phyloP scores from a whole-genome alignment of 108 stramenopile species.

The Chaetoceros tenuissimus region DNA sequence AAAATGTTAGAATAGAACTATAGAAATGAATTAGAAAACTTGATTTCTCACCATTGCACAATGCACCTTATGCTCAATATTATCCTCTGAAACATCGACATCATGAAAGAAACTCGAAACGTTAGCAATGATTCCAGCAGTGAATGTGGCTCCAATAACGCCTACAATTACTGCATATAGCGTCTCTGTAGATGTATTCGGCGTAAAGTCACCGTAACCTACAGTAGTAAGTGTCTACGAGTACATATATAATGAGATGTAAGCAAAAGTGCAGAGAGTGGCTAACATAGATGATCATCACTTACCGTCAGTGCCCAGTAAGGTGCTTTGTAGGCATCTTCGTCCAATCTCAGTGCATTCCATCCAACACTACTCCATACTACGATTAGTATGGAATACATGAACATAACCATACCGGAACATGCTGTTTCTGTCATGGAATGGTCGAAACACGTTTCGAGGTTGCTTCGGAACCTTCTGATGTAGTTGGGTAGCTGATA shows the following conservation, averaged over 20 bases:
- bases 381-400: conserved; percentile 26
- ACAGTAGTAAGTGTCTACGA: conserved; percentile 57
- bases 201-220: conserved; percentile 59
- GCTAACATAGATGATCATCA: too few relatives aligned
- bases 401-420: conserved; percentile 23
- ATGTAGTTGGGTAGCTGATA: conserved; percentile 14
- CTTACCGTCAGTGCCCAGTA: conserved; percentile 63
- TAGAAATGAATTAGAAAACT: background rate
- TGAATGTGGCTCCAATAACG: conserved; percentile 28
- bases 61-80: conserved; percentile 36
- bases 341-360: conserved; percentile 25
- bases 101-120: conserved; percentile 43
- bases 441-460: conserved; percentile 24
- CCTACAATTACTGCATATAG: conserved; percentile 30
- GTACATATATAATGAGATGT: too few relatives aligned
- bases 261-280: too few relatives aligned
- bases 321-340: conserved; percentile 14
- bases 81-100: conserved; percentile 41
- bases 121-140: conserved; percentile 44
- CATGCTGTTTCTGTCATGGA: conserved; percentile 29
- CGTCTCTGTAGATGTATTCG: conserved; percentile 29
- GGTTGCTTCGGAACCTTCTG: conserved; percentile 21
- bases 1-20: background rate
- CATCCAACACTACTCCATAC: conserved; percentile 35
- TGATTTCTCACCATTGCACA: conserved; percentile 10